Evolutionary conservation across 2,329 filamentous ascomycete species (phyloP).

Genomic region (Myriosclerotinia duriaeana): DNA sequence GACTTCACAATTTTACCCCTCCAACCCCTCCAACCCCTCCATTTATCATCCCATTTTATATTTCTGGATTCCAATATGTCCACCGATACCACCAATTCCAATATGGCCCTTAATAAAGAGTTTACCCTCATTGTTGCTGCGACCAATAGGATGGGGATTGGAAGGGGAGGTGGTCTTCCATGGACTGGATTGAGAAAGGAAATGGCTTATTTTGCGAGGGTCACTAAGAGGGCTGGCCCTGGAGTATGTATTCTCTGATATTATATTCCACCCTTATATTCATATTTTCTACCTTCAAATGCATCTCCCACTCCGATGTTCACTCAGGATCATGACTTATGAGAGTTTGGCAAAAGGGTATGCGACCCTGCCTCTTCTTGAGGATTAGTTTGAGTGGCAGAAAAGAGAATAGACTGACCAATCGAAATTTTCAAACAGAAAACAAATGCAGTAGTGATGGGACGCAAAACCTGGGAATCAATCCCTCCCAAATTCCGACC

Average conservation of each 20-base stretch:
- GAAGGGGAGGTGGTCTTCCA: slow-evolving; percentile 72
- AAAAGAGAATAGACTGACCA: neutral
- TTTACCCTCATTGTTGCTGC: slow-evolving; percentile 93
- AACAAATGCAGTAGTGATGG: slow-evolving; percentile 86
- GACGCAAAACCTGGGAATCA: slow-evolving; percentile 92
- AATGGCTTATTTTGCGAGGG: slow-evolving; percentile 91
- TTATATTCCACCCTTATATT: too few relatives aligned
- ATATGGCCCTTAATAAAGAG: slow-evolving; percentile 44
- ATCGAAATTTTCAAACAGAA: slow-evolving; percentile 22
- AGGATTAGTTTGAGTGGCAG: neutral
- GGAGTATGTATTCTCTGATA: slow-evolving; percentile 31
- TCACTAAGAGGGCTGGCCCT: slow-evolving; percentile 64
- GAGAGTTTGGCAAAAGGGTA: neutral
- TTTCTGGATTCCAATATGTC: slow-evolving; percentile 7
- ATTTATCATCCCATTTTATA: neutral
- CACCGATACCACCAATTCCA: neutral
- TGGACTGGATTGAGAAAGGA: slow-evolving; percentile 88
- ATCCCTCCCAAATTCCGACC: slow-evolving; percentile 79
- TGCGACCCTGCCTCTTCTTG: neutral
- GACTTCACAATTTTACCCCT: slow-evolving; percentile 19
- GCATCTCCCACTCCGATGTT: too few relatives aligned
- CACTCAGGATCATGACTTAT: neutral
- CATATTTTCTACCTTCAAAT: neutral
- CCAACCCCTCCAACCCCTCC: slow-evolving; percentile 8
- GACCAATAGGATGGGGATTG: slow-evolving; percentile 87